phyloP scores from a whole-genome alignment of 1,284 basidiomycete genomes.

The Neotropicomus parvogracilis region DNA sequence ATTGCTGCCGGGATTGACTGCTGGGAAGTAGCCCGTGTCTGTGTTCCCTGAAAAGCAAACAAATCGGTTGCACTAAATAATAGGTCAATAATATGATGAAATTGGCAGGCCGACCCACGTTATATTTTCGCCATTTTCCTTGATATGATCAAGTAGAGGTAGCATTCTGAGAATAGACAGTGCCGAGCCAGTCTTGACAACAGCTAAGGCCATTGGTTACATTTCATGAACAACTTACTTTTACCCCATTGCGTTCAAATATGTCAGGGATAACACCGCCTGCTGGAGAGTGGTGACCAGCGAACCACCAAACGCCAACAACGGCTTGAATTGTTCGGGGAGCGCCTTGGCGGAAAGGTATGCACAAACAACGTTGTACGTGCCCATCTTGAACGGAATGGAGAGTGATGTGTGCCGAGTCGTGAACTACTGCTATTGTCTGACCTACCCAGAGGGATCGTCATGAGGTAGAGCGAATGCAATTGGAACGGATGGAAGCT shows the following conservation, averaged over 20 bases:
- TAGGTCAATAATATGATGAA: slow-evolving; percentile 11
- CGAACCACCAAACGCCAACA: slow-evolving; percentile 68
- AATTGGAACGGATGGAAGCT: slow-evolving; percentile 18
- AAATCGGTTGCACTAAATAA: slow-evolving; percentile 61
- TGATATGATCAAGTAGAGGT: slow-evolving; percentile 66
- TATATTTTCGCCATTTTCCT: slow-evolving; percentile 57
- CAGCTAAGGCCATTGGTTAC: slow-evolving; percentile 4
- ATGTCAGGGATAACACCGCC: slow-evolving; percentile 64
- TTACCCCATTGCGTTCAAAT: slow-evolving; percentile 60
- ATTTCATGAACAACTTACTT: slow-evolving; percentile 43
- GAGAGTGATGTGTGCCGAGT: slow-evolving; percentile 62
- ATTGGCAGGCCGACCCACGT: slow-evolving; percentile 43
- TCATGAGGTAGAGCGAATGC: slow-evolving; percentile 9
- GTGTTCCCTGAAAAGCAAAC: slow-evolving; percentile 71
- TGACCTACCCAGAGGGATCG: slow-evolving; percentile 46
- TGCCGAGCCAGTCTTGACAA: slow-evolving; percentile 66
- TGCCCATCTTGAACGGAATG: slow-evolving; percentile 75
- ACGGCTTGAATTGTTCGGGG: slow-evolving; percentile 31
- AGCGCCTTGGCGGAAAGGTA: slow-evolving; percentile 27
- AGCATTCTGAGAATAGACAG: slow-evolving; percentile 64
- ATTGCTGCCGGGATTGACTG: slow-evolving; percentile 53
- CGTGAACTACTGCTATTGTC: slow-evolving; percentile 66
- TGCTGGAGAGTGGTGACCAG: slow-evolving; percentile 41
- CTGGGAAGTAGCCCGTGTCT: slow-evolving; percentile 44
- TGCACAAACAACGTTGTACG: slow-evolving; percentile 44